phyloP scores from a whole-genome alignment of 352 stramenopile genomes.

The Pythium dissimile region DNA sequence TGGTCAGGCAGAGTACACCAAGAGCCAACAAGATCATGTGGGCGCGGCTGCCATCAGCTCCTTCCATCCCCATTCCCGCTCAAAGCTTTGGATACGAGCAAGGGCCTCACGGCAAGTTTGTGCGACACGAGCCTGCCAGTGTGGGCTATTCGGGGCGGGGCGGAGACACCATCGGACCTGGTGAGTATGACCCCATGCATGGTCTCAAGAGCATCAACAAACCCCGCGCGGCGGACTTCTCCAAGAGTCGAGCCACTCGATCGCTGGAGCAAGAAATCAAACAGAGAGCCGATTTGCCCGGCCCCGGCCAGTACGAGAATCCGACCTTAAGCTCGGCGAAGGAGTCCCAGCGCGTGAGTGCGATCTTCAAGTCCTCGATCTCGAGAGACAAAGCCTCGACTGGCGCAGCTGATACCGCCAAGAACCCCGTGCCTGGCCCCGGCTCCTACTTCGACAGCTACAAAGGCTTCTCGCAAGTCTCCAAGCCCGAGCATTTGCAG shows the following conservation, averaged over 20 bases:
- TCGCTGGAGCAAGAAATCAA: conserved; percentile 66
- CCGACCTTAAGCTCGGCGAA: conserved; percentile 27
- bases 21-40: conserved; percentile 56
- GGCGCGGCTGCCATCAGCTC: conserved; percentile 61
- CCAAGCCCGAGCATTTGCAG: conserved; percentile 70
- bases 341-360: conserved; percentile 44
- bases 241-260: conserved; percentile 52
- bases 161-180: conserved; percentile 59
- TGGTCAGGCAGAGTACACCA: conserved; percentile 26
- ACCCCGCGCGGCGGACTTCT: conserved; percentile 61
- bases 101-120: conserved; percentile 61
- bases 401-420: conserved; percentile 16
- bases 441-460: conserved; percentile 53
- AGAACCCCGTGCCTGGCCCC: conserved; percentile 52
- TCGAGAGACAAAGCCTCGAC: conserved; percentile 42
- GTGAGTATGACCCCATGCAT: conserved; percentile 68
- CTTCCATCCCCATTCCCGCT: conserved; percentile 64
- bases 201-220: conserved; percentile 70
- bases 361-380: conserved; percentile 69
- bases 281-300: conserved; percentile 46
- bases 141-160: conserved; percentile 51
- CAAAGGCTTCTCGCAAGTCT: conserved; percentile 35
- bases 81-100: conserved; percentile 84
- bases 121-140: conserved; percentile 58
- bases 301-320: conserved; percentile 60